Conservation (phyloP, 73 alveolate species). For the Tetrahymena malaccensis region DNA sequence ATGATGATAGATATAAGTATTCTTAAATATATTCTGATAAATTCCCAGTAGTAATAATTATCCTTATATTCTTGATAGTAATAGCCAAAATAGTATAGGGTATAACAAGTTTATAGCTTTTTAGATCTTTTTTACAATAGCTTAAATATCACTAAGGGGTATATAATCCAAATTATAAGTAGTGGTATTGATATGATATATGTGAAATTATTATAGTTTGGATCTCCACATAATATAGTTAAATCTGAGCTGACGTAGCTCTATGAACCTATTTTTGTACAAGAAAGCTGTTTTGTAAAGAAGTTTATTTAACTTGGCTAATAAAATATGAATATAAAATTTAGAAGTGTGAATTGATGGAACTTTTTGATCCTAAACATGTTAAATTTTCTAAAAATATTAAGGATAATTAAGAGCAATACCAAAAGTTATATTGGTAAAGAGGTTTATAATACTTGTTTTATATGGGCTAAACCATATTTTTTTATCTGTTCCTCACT, state of each 20-base stretch:
- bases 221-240: not conserved
- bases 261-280: not conserved
- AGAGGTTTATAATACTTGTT: not conserved
- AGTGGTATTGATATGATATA: not conserved
- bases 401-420: not conserved
- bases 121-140: not conserved
- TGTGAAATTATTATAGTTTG: not conserved
- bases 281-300: not conserved
- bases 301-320: not conserved
- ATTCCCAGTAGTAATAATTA: not conserved
- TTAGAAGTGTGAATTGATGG: not conserved
- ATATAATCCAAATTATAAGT: not conserved
- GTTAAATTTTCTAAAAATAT: not conserved
- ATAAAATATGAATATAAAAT: not conserved
- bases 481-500: not conserved
- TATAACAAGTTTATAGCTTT: not conserved
- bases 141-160: not conserved
- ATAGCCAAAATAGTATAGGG: not conserved
- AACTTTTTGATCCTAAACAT: not conserved
- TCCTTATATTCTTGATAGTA: not conserved
- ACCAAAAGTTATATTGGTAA: not conserved
- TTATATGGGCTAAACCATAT: not conserved
- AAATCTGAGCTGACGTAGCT: not conserved
- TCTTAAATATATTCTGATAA: not conserved
- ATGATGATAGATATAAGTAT: not conserved